Conservation (phyloP, 805 yeast species). For the Kluyveromyces aestuarii region DNA sequence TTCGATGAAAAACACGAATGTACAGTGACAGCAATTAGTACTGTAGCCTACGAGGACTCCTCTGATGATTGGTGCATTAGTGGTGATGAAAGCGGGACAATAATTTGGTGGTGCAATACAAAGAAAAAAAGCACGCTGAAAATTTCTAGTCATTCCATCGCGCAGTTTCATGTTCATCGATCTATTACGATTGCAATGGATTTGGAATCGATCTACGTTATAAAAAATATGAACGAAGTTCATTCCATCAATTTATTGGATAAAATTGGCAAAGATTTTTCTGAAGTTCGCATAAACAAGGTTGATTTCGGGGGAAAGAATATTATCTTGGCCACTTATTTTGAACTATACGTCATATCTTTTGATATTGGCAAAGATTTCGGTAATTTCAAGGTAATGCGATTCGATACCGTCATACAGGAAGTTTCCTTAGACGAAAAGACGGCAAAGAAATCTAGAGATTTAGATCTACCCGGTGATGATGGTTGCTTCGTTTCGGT, state of each 20-base stretch:
- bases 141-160: slow-evolving; percentile 16
- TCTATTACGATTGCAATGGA: slow-evolving; percentile 20
- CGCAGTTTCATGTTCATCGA: slow-evolving; percentile 15
- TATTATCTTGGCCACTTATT: slow-evolving; percentile 15
- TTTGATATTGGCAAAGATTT: slow-evolving; percentile 16
- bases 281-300: slow-evolving; percentile 17
- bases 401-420: slow-evolving; percentile 11
- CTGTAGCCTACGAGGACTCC: slow-evolving; percentile 16
- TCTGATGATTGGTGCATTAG: slow-evolving; percentile 23
- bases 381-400: slow-evolving; percentile 14
- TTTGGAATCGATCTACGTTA: slow-evolving; percentile 15
- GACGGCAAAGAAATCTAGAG: slow-evolving; percentile 20
- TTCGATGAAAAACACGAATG: slow-evolving; percentile 20
- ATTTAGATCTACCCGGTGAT: slow-evolving; percentile 21
- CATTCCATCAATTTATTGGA: slow-evolving; percentile 12
- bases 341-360: slow-evolving; percentile 15
- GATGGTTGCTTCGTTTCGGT: slow-evolving; percentile 28
- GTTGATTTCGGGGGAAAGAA: slow-evolving; percentile 26
- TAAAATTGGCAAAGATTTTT: background rate
- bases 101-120: slow-evolving; percentile 29
- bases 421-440: slow-evolving; percentile 17
- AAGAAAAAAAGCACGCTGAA: slow-evolving; percentile 11
- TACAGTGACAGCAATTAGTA: slow-evolving; percentile 25
- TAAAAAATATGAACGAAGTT: slow-evolving; percentile 16
- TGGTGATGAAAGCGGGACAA: slow-evolving; percentile 26